Evolutionary conservation across 2,329 filamentous ascomycete species (phyloP), one percentile per base, ranked within the genome.

Genomic region (Cercospora brassicicola): DNA sequence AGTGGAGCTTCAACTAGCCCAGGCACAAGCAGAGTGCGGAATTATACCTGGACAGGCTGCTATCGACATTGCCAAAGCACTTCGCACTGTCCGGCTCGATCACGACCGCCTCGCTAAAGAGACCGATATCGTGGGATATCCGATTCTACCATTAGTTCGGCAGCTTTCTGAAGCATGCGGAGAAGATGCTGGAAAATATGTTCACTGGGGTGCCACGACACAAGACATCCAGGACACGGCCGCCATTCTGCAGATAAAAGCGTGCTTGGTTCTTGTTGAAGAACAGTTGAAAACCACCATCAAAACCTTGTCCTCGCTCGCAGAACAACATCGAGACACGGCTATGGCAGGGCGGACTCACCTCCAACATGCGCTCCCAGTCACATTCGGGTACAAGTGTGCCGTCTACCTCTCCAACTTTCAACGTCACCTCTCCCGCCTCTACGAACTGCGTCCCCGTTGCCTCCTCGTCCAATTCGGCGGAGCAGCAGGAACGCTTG

Each of bases 331-430:
- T 67, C 72, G 65, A 30, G 63, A 71, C 23, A 73, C 75, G 1
- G 71, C 74, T 2, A 76, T 77, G 75, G 70, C 76, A 18, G 76
- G 73, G 0, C 64, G 76, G 8, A 76, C 75, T 1, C 75, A 78
- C 62, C 65, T 78, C 8, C 76, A 78, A 62, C 76, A 77, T 53
- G 76, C 76, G 2, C 65, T 78, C 2, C 76, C 76, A 3, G 72
- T 77, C 7, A 76, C 76, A 5, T 77, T 76, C 57, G 76, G 76
- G 23, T 78, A 76, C 68, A 78, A 78, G 64, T 73, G 73, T 33
- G 76, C 76, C 7, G 72, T 76, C 42, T 74, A 76, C 53, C 71
- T 77, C 26, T 73, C 75, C 26, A 67, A 67, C 39, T 75, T 76
- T 65, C 73, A 76, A 30, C 73, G 76, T 8, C 75, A 77, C 57